Evolutionary conservation across 345 rosid species (phyloP), one percentile per base, ranked within the genome.

Genomic region (Corymbia maculata): DNA sequence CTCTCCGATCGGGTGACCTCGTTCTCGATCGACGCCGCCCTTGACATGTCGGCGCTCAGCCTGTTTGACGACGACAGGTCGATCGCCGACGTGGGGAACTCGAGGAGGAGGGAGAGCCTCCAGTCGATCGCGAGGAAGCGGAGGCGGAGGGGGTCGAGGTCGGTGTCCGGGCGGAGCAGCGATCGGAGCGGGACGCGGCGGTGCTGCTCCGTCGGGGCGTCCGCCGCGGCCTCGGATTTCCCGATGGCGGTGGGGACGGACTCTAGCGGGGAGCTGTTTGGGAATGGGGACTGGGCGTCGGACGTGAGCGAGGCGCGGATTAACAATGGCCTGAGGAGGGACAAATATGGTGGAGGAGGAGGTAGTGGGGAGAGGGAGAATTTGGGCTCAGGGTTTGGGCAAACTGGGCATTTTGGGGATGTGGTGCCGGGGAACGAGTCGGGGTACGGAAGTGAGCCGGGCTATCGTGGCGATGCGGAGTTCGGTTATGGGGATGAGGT

Each of bases 381-480:
- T 86, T 51, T 91, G 88, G 92, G 92, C 6, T 85, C 79, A 68
- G 94, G 92, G 61, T 87, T 80, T 75, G 95, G 95, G 87, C 95
- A 92, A 42, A 86, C 91, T 88, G 94, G 95, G 84, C 64, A 47
- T 87, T 66, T 80, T 9, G 96, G 97, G 59, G 92, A 93, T 15
- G 95, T 96, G 66, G 92, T 93, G 75, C 95, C 87, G 87, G 99
- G 96, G 36, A 95, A 92, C 42, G 99, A 97, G 87, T 95, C 99
- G 24, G 99, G 99, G 42, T 97, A 96, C 66, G 98, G 98, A n/a
- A 97, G 98, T 86, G 99, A 98, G 85, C 97, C 99, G 6, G 99
- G 99, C 7, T 98, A 98, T 51, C 95, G 99, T 79, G 99, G 99
- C 19, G 99, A 96, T 93, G 98, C 93, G 2, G 99, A 97, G 94